phyloP scores from a whole-genome alignment of 768 basidiomycete genomes.

The Trametes cinnabarina region DNA sequence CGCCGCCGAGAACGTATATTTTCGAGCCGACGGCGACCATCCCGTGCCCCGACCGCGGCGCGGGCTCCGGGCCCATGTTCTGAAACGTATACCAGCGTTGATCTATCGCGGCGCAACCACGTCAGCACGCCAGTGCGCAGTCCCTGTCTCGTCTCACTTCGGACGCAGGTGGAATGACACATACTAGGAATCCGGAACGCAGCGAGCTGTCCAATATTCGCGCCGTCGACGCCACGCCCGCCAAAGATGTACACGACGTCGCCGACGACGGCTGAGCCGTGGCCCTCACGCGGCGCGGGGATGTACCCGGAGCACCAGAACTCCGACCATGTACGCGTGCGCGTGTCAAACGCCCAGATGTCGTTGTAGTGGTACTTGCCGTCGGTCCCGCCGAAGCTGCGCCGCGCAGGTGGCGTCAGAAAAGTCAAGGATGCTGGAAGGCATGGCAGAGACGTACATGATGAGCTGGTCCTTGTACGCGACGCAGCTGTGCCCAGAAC shows the following conservation, averaged over 20 bases:
- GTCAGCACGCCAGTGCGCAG: background rate
- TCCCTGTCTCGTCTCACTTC: background rate
- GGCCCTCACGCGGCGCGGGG: constrained; percentile 89
- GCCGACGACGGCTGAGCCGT: constrained; percentile 89
- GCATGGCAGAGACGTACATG: constrained; percentile 8
- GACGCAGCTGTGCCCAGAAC: constrained; percentile 88
- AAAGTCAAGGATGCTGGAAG: background rate
- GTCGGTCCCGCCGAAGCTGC: constrained; percentile 95
- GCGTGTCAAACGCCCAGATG: constrained; percentile 88
- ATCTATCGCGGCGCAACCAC: constrained; percentile 47
- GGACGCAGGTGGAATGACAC: constrained; percentile 31
- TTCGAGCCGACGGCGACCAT: constrained; percentile 86
- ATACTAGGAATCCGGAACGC: constrained; percentile 93
- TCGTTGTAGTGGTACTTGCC: constrained; percentile 98
- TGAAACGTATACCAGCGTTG: constrained; percentile 99
- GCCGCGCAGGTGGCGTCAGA: background rate
- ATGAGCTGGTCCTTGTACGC: constrained; percentile 57
- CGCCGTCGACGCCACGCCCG: constrained; percentile 91
- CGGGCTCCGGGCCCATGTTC: constrained; percentile 96
- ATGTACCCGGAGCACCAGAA: constrained; percentile 91
- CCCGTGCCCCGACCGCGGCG: constrained; percentile 88
- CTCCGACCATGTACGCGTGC: constrained; percentile 79
- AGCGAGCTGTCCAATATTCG: constrained; percentile 86
- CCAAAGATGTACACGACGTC: constrained; percentile 97
- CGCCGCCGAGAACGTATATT: constrained; percentile 90